Percentiles rank a stretch among this genome's conserved stretches.
Conservation (phyloP, 192 early-diverging fungal genomes). For the Backusella tuberculispora region DNA sequence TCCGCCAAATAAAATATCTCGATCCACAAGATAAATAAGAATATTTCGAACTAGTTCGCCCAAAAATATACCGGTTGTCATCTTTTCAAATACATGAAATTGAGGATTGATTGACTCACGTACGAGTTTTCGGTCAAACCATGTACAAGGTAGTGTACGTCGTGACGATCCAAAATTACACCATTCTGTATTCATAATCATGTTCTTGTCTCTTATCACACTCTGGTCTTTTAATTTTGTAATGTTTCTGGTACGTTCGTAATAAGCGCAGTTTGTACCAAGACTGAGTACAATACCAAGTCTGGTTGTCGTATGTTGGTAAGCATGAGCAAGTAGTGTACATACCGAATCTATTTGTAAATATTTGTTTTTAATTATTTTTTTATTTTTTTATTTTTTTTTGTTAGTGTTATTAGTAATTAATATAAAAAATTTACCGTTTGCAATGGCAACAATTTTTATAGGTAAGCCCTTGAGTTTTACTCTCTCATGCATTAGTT, state of each 20-base stretch:
- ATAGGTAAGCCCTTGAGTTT: constrained; percentile 73
- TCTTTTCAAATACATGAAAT: constrained; percentile 88
- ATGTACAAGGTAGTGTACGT: constrained; percentile 76
- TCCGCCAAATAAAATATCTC: constrained; percentile 78
- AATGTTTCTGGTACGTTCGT: constrained; percentile 51
- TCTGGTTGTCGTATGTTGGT: constrained; percentile 73
- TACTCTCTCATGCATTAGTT: constrained; percentile 76
- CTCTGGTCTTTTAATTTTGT: constrained; percentile 37
- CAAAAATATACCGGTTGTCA: constrained; percentile 90
- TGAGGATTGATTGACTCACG: constrained; percentile 79
- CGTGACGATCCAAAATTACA: constrained; percentile 81
- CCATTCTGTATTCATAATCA: constrained; percentile 97
- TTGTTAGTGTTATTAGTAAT: no score
- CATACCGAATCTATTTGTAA: constrained; percentile 86
- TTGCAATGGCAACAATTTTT: constrained; percentile 48
- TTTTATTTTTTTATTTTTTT: constrained; percentile 33
- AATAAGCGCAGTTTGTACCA: constrained; percentile 91
- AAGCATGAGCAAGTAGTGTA: constrained; percentile 85
- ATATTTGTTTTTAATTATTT: background rate
- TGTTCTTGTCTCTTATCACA: constrained; percentile 46
- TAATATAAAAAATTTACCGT: constrained; percentile 49
- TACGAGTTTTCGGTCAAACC: constrained; percentile 84
- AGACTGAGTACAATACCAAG: constrained; percentile 89
- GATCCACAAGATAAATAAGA: constrained; percentile 79
- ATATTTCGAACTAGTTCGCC: constrained; percentile 84